Evolutionary conservation across 768 basidiomycete genomes (phyloP), one percentile per base, ranked within the genome.

Genomic region (Sporobolomyces roseus): DNA sequence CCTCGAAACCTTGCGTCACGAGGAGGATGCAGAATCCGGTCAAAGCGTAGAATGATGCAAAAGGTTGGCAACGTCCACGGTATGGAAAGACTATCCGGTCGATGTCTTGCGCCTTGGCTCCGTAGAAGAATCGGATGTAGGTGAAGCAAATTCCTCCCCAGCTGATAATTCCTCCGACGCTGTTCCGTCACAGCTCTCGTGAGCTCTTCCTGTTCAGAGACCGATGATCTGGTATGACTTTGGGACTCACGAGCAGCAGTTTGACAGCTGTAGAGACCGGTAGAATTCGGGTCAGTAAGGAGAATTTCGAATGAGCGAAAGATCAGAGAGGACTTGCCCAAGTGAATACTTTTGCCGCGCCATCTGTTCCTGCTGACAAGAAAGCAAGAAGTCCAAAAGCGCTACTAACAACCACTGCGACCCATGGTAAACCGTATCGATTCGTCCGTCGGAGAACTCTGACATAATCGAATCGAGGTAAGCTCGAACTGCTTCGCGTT

Each of bases 371-470:
- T 19, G 70, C 56, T 10, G 61, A 53, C 51, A 76, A 67, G 72
- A 70, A 75, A 35, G 68, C 45, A 19, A 75, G 65, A 25, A 59
- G 33, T 3, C 74, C 75, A 68, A 79, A 77, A 5, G 71, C 54
- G 43, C 71, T 49, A 50, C 75, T 74, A 65, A 77, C 68, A 60
- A 72, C 27, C 46, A 81, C 70, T 25, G 71, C 55, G 36, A 76
- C 73, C 53, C 63, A 77, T 7, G 80, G 80, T 9, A 79, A 70
- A 48, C 80, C 80, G 45, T 68, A 69, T 58, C 74, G 73, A 66
- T 77, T 79, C 27, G 77, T 77, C 63, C 74, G 68, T 33, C 71
- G 54, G 52, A 81, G 77, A 62, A 80, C 68, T 63, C 74, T 75
- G 29, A 10, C 12, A 10, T 46, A 46, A 46, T 6, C 12, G 21